Conservation (phyloP, 1,139 yeast genomes). For the Hyphopichia khmerensis region DNA sequence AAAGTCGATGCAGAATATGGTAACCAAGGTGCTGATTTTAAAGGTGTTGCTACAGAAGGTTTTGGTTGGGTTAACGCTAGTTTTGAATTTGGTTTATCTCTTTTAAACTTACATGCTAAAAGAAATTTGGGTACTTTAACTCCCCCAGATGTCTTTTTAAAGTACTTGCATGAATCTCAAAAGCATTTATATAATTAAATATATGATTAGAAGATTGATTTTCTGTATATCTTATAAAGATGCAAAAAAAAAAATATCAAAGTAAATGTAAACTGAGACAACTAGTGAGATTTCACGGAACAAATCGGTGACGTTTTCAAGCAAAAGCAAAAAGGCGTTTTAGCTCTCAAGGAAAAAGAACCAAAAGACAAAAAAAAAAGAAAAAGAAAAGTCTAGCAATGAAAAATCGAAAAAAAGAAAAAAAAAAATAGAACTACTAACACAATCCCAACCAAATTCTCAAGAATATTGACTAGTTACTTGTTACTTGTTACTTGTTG, state of each 20-base stretch:
- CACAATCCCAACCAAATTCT: not conserved
- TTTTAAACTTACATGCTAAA: constrained; percentile 64
- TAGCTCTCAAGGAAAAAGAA: not conserved
- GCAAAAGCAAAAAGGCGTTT: not conserved
- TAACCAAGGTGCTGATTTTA: constrained; percentile 89
- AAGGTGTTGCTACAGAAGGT: constrained; percentile 95
- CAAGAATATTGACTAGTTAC: too few species aligned
- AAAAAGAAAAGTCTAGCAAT: not conserved
- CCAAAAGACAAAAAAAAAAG: not conserved
- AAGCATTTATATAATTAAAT: constrained; percentile 25
- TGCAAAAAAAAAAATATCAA: too few species aligned
- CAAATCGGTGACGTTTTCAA: too few species aligned
- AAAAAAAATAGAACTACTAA: not conserved
- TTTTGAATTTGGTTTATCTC: constrained; percentile 71
- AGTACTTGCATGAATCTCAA: constrained; percentile 47
- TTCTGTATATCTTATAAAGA: too few species aligned
- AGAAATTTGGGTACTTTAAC: constrained; percentile 83
- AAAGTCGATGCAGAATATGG: constrained; percentile 96
- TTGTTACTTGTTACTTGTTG: not conserved
- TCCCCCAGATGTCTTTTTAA: constrained; percentile 71
- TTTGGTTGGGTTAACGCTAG: constrained; percentile 97
- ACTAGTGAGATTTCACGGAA: too few species aligned
- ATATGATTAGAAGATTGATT: too few species aligned
- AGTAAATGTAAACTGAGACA: too few species aligned
- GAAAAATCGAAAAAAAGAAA: not conserved